These are phyloP conservation scores for Fusarium stilboides DNA, from an alignment of 2,329 filamentous ascomycete genomes.

Conservation along the genomic window DNA sequence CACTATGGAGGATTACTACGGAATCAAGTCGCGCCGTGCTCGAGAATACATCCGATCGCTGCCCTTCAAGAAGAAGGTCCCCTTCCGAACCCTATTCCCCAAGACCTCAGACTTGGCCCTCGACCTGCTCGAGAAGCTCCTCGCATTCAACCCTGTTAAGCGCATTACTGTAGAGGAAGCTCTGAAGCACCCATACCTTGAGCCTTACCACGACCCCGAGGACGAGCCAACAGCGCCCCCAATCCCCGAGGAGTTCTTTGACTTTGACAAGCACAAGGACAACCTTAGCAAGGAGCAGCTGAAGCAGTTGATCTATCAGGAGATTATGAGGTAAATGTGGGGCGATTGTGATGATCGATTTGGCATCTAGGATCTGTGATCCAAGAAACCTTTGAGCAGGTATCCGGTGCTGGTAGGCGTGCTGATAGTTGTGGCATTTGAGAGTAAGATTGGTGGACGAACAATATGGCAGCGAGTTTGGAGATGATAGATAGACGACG, in stretches of 20 bases:
- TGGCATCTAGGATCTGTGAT: constrained; percentile 31
- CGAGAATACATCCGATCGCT: constrained; percentile 98
- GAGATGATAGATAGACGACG: constrained; percentile 44
- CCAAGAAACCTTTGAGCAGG: constrained; percentile 3
- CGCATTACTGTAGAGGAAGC: constrained; percentile 98
- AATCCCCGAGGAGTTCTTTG: constrained; percentile 99
- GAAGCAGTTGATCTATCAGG: constrained; percentile 97
- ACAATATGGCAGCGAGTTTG: constrained; percentile 34
- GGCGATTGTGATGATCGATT: constrained; percentile 1
- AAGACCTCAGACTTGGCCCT: constrained; percentile 98
- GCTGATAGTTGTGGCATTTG: constrained; percentile 20
- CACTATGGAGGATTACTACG: constrained; percentile 99
- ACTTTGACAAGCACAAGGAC: constrained; percentile 99
- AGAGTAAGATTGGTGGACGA: constrained; percentile 26
- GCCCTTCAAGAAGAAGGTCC: constrained; percentile 99
- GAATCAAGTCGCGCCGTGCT: constrained; percentile 97
- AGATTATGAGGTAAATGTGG: constrained; percentile 79
- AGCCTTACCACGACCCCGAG: constrained; percentile 98
- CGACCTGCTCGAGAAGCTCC: constrained; percentile 93
- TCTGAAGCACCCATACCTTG: constrained; percentile 96
- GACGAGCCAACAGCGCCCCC: constrained; percentile 97
- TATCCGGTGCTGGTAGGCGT: constrained; percentile 12
- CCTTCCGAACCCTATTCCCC: constrained; percentile 96
- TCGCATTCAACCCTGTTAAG: constrained; percentile 99
- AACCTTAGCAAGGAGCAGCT: constrained; percentile 97